Evolutionary conservation across 1,284 basidiomycete species (phyloP).

Genomic region (Schizophyllum amplum): DNA sequence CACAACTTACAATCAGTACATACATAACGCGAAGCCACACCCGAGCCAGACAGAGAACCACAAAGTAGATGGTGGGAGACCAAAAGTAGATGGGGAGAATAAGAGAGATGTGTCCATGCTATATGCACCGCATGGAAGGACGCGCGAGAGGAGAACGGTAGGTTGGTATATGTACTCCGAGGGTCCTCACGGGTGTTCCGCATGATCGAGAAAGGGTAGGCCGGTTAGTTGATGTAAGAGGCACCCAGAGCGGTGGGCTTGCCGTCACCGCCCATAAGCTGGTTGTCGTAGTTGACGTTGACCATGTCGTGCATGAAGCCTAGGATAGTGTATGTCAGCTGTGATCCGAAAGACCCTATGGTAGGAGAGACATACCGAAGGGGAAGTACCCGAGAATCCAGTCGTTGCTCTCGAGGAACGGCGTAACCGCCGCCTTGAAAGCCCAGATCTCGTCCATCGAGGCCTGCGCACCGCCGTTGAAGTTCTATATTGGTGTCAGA

Average conservation of each 20-base stretch:
- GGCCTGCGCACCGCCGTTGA: constrained; percentile 52
- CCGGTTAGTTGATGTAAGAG: constrained; percentile 24
- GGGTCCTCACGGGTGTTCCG: not conserved
- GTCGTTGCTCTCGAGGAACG: constrained; percentile 46
- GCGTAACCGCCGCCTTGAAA: constrained; percentile 50
- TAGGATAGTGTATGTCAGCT: constrained; percentile 17
- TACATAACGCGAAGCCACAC: not conserved
- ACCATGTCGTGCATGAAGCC: constrained; percentile 63
- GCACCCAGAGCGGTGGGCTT: constrained; percentile 43
- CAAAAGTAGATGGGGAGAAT: not conserved
- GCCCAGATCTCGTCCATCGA: constrained; percentile 34
- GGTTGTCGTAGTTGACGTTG: constrained; percentile 59
- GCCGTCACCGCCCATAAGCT: constrained; percentile 35
- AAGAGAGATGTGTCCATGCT: not conserved
- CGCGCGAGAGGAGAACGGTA: not conserved
- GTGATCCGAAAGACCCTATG: not conserved
- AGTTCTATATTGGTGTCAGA: too few relatives aligned
- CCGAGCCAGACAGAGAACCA: not conserved
- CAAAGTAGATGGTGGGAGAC: not conserved
- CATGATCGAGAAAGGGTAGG: not conserved
- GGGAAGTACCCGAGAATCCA: constrained; percentile 57
- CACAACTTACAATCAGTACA: not conserved
- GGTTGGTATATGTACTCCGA: not conserved
- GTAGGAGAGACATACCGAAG: constrained; percentile 48
- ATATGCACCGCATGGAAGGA: not conserved